Base-by-base conservation (phyloP, 2,329 filamentous ascomycete genomes). In the Botrytis byssoidea region DNA sequence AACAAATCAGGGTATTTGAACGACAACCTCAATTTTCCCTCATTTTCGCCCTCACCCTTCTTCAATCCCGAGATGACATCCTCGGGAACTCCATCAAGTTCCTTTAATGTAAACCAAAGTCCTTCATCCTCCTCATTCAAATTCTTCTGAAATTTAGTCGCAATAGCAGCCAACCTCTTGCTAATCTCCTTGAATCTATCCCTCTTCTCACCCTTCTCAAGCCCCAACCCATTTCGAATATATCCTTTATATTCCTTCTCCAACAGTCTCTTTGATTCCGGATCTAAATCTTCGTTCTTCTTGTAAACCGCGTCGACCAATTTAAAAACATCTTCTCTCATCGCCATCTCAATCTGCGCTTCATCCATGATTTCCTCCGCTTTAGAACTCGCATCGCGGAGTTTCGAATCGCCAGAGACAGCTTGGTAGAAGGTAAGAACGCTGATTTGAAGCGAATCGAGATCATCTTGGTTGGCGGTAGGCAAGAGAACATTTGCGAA, bases 151-250 rank as follows among this genome's bases (percentile, higher is more conserved):
- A 93, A 93, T 73, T 90, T 86, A 74, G 95, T 94, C 79, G 88
- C 86, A 77, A 95, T 88, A 81, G 92, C 88, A 77, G 90, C 92
- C 73, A 96, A 85, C 20, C 92, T 85, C 86, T 93, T 93, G 87
- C 94, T 93, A 83, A 95, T 94, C 82, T 92, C 92, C 85, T 94
- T 95, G 87, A 95, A 95, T 63, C 92, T 88, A 78, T 94, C 92
- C 75, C 92, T 85, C 83, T 94, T 85, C 7, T 87, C 84, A 1
- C 92, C 92, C 37, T 88, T 88, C 1, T 92, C 90, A 68, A 96
- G 84, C 5, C 89, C 89, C 65, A 96, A 84, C 22, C 93, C 93
- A 81, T 94, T 94, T 71, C 89, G 87, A 78, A 95, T 90, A 82
- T 93, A 95, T 76, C 86, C 88, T 83, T 93, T 93, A 79, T 91